Evolutionary conservation across 2,329 filamentous ascomycete genomes (phyloP), one percentile per base, ranked within the genome.

Genomic region (Mycogone perniciosa): DNA sequence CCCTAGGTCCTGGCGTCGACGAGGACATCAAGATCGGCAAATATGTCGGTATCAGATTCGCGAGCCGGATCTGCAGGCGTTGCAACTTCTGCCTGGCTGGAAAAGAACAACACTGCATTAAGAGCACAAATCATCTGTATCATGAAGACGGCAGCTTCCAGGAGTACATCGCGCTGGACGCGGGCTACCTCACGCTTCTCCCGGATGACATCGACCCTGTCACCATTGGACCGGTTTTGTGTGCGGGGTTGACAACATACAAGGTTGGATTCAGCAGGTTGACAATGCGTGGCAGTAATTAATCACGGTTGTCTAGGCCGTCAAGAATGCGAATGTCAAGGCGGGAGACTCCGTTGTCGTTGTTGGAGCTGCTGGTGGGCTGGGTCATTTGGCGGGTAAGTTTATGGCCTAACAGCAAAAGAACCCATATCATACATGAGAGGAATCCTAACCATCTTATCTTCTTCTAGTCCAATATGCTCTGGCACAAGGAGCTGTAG

Each of bases 111-210:
- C 31, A 57, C 35, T 57, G 54, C 30, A 27, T 48, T 10, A 57
- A 56, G 48, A 52, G 52, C 48, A 54, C 50, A 3, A 56, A 55
- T n/a, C 55, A 57, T 13, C 35, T 57, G 13, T 54, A 57, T 39
- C 52, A 57, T 30, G 52, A 53, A 29, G 52, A 56, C 31, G 56
- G 50, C 33, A 56, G 56, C 30, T 57, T 57, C 11, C 55, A 57
- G 30, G 54, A 57, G 33, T 56, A 55, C 7, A 55, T 53, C 33
- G 50, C 48, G 4, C 33, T 55, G 2, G 51, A 54, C 29, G 52
- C 50, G n/a, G 54, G 43, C 0, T 56, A 54, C 39, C 33, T 54
- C 4, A 52, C 53, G 0, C 29, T 52, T 9, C 27, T 54, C 7
- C 46, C 54, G 10, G 44, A 56, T 38, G 54, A 56, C 31, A 57